Evolutionary conservation across 2,329 filamentous ascomycete genomes (phyloP), one percentile per base, ranked within the genome.

Genomic region (Penicillium oxalicum): DNA sequence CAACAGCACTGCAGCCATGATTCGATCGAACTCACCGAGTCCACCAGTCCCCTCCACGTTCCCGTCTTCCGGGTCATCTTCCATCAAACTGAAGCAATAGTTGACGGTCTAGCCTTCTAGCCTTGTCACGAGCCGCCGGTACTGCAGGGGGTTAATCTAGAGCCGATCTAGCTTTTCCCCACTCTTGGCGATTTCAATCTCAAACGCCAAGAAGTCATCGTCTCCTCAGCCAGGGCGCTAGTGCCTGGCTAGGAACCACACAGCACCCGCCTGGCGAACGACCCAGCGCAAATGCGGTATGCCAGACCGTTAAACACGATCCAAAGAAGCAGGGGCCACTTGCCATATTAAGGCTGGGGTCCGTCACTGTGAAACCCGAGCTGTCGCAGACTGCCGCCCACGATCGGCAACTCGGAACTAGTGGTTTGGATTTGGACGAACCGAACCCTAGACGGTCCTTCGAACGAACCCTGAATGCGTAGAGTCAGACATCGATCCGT

Each of bases 371-470:
- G 63, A 65, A 65, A 66, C 63, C 47, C 44, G 37, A 49, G 45
- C 29, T 54, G 63, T 66, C 61, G 46, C 59, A 63, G 54, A 55
- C 50, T 59, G 51, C 56, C 54, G 54, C 58, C 55, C 41, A 54
- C 47, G 53, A 57, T 55, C 49, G 54, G 49, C 51, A 52, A 50
- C 29, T 44, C 55, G 52, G 43, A 38, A 48, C 40, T 47, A 56
- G 47, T 40, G 51, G 44, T 44, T 60, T 45, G 46, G 48, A 34
- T 3, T 32, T 11, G 29, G 29, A 32, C 29, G 29, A 32, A 32
- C 29, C 34, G 39, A 48, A 28, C 12, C 47, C 42, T 40, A 48
- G 41, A 39, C 26, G 32, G 29, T 7, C 29, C 37, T 13, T 37
- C 18, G 33, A 44, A 36, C 6, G 9, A 32, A 32, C 29, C 29